Conservation (phyloP, 2,329 filamentous ascomycete species). For the Fusarium circinatum region DNA sequence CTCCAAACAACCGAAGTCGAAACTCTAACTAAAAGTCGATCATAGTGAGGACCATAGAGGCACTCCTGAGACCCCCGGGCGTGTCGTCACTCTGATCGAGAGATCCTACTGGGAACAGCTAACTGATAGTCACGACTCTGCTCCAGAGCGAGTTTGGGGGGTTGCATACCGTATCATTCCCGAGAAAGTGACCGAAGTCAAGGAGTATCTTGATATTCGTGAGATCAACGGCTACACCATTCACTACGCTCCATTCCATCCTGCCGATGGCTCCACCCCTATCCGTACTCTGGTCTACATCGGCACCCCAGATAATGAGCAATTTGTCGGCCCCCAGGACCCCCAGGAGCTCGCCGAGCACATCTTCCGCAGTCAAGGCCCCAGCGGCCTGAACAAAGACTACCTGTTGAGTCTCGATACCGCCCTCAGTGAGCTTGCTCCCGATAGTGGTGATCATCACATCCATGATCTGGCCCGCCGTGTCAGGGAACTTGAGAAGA, state of each 20-base stretch:
- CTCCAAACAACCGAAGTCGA: not conserved
- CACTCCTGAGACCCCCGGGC: conserved; percentile 85
- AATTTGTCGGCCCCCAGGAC: conserved; percentile 88
- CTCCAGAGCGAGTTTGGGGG: conserved; percentile 82
- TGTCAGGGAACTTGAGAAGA: conserved; percentile 68
- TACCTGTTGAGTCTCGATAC: conserved; percentile 85
- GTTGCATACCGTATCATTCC: conserved; percentile 87
- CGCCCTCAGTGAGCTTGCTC: conserved; percentile 76
- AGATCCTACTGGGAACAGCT: conserved; percentile 84
- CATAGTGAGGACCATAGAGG: conserved; percentile 91
- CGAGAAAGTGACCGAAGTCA: conserved; percentile 80
- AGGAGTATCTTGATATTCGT: conserved; percentile 90
- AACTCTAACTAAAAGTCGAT: conserved; percentile 1
- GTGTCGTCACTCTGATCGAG: conserved; percentile 93
- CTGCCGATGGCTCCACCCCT: conserved; percentile 50
- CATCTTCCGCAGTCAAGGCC: conserved; percentile 80
- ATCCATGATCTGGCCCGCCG: conserved; percentile 82
- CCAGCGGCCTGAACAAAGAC: conserved; percentile 89
- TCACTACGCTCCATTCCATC: conserved; percentile 85
- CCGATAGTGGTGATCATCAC: conserved; percentile 84
- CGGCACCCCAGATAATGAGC: conserved; percentile 89
- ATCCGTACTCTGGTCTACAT: conserved; percentile 85
- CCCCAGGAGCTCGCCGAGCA: conserved; percentile 81
- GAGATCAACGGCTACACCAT: conserved; percentile 98
- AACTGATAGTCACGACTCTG: conserved; percentile 71